Evolutionary conservation across 768 basidiomycete genomes (phyloP).

Genomic region (Tulasnella sp.): DNA sequence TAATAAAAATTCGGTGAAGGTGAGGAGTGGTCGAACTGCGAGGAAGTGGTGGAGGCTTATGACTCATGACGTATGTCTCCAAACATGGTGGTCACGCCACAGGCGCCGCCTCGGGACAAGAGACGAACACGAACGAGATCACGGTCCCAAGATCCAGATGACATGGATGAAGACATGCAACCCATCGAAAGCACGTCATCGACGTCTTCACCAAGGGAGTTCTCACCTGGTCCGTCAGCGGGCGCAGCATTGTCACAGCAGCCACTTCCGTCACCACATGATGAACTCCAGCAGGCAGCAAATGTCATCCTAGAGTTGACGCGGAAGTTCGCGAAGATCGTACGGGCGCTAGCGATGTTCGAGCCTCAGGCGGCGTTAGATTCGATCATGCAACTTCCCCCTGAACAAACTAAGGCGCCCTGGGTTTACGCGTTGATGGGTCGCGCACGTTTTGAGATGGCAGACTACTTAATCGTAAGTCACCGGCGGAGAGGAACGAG

Average conservation of each 20-base stretch:
- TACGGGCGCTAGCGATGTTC: constrained; percentile 65
- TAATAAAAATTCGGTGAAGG: constrained; percentile 52
- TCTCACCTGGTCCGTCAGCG: constrained; percentile 4
- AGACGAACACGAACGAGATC: constrained; percentile 49
- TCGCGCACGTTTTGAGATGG: constrained; percentile 80
- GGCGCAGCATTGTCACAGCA: not conserved
- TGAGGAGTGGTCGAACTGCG: constrained; percentile 25
- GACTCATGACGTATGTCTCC: constrained; percentile 12
- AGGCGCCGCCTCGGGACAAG: constrained; percentile 45
- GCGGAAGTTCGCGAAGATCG: constrained; percentile 72
- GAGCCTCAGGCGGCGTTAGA: constrained; percentile 66
- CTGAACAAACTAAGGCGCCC: constrained; percentile 61
- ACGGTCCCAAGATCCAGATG: constrained; percentile 36
- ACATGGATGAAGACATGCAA: constrained; percentile 56
- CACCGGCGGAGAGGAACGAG: not conserved
- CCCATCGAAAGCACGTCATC: constrained; percentile 49
- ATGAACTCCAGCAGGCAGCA: constrained; percentile 43
- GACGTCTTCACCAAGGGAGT: constrained; percentile 46
- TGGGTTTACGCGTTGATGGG: constrained; percentile 78
- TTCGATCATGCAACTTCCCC: constrained; percentile 69
- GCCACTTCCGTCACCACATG: constrained; percentile 25
- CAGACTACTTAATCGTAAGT: constrained; percentile 81
- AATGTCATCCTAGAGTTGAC: constrained; percentile 77
- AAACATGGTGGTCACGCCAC: constrained; percentile 25
- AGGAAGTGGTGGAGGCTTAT: constrained; percentile 16